Conservation (phyloP, 768 basidiomycete species). For the Tulasnella sp. region DNA sequence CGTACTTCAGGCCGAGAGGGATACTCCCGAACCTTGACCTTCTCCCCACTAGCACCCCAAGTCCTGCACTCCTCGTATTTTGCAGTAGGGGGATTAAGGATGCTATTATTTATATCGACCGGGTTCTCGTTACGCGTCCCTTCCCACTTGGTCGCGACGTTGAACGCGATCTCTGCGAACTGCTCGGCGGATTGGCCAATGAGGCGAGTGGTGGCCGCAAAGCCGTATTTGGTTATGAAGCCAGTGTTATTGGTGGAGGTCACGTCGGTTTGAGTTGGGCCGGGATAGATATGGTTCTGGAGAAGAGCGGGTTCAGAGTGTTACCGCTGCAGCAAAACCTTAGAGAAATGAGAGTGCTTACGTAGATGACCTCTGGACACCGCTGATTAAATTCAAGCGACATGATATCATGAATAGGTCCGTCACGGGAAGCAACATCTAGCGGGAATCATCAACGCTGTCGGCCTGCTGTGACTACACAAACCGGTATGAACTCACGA, state of each 20-base stretch:
- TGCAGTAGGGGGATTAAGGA: not conserved
- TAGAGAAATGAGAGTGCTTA: not conserved
- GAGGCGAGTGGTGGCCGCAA: not conserved
- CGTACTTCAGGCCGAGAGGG: slow-evolving; percentile 4
- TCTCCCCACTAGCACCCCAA: slow-evolving; percentile 6
- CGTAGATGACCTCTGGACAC: slow-evolving; percentile 12
- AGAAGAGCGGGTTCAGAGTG: not conserved
- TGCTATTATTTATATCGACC: not conserved
- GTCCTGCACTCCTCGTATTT: slow-evolving; percentile 7
- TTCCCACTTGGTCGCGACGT: slow-evolving; percentile 12
- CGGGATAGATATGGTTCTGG: slow-evolving; percentile 16
- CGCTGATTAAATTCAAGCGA: slow-evolving; percentile 17
- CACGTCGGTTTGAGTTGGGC: slow-evolving; percentile 2
- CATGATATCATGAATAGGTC: slow-evolving; percentile 14
- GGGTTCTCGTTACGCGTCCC: not conserved
- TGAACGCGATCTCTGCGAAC: slow-evolving; percentile 14
- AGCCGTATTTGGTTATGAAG: not conserved
- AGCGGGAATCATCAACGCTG: not conserved
- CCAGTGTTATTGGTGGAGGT: not conserved
- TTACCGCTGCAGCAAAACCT: not conserved
- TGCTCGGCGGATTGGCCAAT: slow-evolving; percentile 13
- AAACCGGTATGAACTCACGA: not conserved
- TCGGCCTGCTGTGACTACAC: not conserved
- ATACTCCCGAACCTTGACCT: not conserved
- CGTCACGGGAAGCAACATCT: slow-evolving; percentile 14